Evolutionary conservation across 2,329 filamentous ascomycete species (phyloP).

Genomic region (Xylaria sp.): DNA sequence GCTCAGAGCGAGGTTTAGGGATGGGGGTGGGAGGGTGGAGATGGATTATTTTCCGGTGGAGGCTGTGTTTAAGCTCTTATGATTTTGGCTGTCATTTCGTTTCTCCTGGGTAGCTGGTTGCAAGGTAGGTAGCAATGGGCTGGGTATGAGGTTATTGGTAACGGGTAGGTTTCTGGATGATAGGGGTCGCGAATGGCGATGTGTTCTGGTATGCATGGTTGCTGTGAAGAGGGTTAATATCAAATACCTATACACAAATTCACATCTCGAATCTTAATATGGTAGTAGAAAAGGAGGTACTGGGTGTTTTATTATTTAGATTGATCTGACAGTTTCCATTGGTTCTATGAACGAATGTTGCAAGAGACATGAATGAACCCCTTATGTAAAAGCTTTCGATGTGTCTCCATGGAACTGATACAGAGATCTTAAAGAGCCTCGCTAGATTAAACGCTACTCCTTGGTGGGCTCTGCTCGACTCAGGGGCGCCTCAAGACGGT

Average conservation of each 20-base stretch:
- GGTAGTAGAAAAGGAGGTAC: not conserved
- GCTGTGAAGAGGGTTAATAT: too few species aligned
- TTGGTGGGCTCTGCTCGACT: slow-evolving; percentile 3
- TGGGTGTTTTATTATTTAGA: not conserved
- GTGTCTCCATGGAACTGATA: not conserved
- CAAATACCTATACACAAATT: too few species aligned
- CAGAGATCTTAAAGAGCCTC: not conserved
- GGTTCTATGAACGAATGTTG: slow-evolving; percentile 1
- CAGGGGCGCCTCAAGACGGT: slow-evolving; percentile 4
- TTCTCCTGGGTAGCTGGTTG: too few species aligned
- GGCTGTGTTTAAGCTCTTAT: too few species aligned
- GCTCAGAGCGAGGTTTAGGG: slow-evolving; percentile 6
- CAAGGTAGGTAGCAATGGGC: too few species aligned
- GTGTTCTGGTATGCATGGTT: too few species aligned
- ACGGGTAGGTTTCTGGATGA: too few species aligned
- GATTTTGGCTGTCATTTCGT: too few species aligned
- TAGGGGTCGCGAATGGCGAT: too few species aligned
- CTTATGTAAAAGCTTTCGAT: not conserved
- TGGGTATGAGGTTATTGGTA: too few species aligned
- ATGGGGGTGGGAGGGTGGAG: not conserved
- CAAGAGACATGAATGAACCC: not conserved
- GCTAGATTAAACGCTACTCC: not conserved
- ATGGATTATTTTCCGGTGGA: not conserved
- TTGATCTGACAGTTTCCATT: not conserved
- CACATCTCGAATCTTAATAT: not conserved